A percentile compares a stretch with the other conserved stretches of the same genome.
These are phyloP conservation scores for Aciculoconidium aculeatum DNA, from an alignment of 805 yeast species.

Conservation along the genomic window DNA sequence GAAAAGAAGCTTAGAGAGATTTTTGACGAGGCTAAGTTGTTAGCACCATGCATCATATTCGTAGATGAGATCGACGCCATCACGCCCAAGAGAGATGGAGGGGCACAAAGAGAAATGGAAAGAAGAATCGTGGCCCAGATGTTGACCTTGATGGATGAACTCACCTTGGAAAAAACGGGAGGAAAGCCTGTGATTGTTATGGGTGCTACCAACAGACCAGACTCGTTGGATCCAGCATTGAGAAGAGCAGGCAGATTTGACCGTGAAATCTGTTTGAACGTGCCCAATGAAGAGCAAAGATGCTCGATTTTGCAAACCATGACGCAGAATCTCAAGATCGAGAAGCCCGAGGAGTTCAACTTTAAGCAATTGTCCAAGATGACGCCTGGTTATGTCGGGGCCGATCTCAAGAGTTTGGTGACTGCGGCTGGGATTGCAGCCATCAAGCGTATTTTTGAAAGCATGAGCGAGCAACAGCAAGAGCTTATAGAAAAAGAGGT, in stretches of 20 bases:
- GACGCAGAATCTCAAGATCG: constrained; percentile 58
- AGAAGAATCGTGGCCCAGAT: constrained; percentile 93
- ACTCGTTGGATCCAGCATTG: constrained; percentile 87
- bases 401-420: constrained; percentile 88
- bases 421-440: constrained; percentile 95
- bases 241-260: constrained; percentile 97
- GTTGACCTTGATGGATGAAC: constrained; percentile 89
- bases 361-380: constrained; percentile 71
- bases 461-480: constrained; percentile 41
- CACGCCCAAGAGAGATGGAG: constrained; percentile 94
- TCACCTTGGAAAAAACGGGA: constrained; percentile 79
- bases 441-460: constrained; percentile 80
- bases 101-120: constrained; percentile 97
- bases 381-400: constrained; percentile 98
- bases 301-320: constrained; percentile 69
- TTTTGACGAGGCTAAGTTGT: constrained; percentile 82
- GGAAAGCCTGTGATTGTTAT: constrained; percentile 91
- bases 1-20: constrained; percentile 91
- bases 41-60: constrained; percentile 91
- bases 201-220: constrained; percentile 97
- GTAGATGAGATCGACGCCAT: constrained; percentile 98
- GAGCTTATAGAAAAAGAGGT: constrained; percentile 10
- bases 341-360: constrained; percentile 54
- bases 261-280: constrained; percentile 87
- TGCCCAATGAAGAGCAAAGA: constrained; percentile 86